These are phyloP conservation scores for Calonectria pseudoturangicola DNA, from an alignment of 2,329 filamentous ascomycete genomes.

Conservation along the genomic window DNA sequence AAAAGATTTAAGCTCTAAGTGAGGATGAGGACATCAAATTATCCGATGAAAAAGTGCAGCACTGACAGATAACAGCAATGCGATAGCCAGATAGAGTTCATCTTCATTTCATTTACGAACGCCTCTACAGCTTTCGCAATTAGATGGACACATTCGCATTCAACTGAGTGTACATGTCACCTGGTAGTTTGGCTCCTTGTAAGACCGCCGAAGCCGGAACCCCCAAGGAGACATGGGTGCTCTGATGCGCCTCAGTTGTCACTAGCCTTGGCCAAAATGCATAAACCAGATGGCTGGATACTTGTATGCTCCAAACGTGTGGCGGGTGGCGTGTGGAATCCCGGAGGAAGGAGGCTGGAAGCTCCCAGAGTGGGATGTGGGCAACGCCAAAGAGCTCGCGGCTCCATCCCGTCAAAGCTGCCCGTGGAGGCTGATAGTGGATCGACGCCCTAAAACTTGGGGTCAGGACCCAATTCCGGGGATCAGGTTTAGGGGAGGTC, in stretches of 20 bases:
- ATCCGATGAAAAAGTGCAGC: conserved; percentile 19
- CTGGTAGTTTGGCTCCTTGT: neutral
- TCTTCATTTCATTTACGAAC: conserved; percentile 28
- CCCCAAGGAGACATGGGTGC: neutral
- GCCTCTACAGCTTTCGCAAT: conserved; percentile 14
- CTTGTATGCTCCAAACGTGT: conserved; percentile 29
- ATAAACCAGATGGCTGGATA: conserved; percentile 33
- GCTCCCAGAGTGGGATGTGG: conserved; percentile 22
- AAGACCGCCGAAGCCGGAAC: conserved; percentile 7
- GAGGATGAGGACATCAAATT: conserved; percentile 23
- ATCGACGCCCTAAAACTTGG: conserved; percentile 38
- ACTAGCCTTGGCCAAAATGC: conserved; percentile 19
- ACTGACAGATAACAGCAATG: conserved; percentile 20
- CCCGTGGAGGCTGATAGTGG: conserved; percentile 36
- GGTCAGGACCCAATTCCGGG: conserved; percentile 29
- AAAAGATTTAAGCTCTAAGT: conserved; percentile 27
- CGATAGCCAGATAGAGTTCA: conserved; percentile 18
- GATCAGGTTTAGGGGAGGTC: conserved; percentile 30
- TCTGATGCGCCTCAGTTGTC: conserved; percentile 12
- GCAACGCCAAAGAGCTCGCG: conserved; percentile 20
- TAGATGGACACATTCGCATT: conserved; percentile 4
- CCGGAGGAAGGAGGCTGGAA: conserved; percentile 36
- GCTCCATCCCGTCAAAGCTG: conserved; percentile 27
- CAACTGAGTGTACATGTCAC: conserved; percentile 3
- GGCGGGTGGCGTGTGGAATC: conserved; percentile 30